Evolutionary conservation across 2,329 filamentous ascomycete genomes (phyloP), one percentile per base, ranked within the genome.

Genomic region (Corynespora cassiicola): DNA sequence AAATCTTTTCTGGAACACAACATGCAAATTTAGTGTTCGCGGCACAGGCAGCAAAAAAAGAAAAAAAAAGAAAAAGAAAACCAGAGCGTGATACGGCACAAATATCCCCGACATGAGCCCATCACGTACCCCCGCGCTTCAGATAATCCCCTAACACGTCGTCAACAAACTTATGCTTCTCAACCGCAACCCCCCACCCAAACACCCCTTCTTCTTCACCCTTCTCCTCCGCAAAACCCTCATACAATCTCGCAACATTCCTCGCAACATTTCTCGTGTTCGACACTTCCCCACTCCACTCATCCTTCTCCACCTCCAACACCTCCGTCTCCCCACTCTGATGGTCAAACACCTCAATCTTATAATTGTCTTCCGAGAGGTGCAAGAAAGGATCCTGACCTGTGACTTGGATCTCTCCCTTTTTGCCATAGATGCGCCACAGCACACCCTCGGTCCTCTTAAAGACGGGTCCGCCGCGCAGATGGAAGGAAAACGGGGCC

Each of bases 201-300:
- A n/a, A n/a, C n/a, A n/a, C n/a, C n/a, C n/a, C n/a, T n/a, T 30
- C 45, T 2, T 41, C 37, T 16, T 44, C 47, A 7, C 34, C 33
- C 18, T 42, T 36, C 17, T 43, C 44, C n/a, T 61, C 59, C 1
- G 75, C 75, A 58, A 75, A 80, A 2, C 64, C 67, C 44, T 85
- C 80, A 56, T 84, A 84, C 4, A 82, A 41, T 10, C 69, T 66
- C 0, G 70, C 80, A 18, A 84, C 73, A 46, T 74, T 77, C 36
- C 76, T 69, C 1, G 70, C 72, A 3, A 65, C 50, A n/a, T n/a
- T n/a, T n/a, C n/a, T n/a, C 1, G 71, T 22, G 3, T 22, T 5
- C 5, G 36, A 26, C 0, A 76, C 72, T 12, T 81, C 42, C 8
- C 73, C 68, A 8, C 72, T 65, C 52, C 76, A 75, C 63, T 73